A percentile compares a stretch with the other conserved stretches of the same genome.
phyloP scores from a whole-genome alignment of 345 rosid species.

The Aethionema arabicum region DNA sequence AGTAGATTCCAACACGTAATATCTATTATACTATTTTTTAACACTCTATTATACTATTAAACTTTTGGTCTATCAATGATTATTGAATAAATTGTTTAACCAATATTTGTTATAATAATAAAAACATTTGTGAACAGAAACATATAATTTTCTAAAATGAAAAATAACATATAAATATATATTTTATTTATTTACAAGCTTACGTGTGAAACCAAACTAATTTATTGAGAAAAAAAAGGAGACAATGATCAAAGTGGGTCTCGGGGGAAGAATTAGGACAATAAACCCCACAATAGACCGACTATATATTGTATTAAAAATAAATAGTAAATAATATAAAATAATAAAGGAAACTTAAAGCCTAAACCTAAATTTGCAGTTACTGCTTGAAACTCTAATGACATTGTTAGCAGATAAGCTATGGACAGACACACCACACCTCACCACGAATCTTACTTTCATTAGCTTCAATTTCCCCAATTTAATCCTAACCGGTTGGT shows the following conservation, averaged over 20 bases:
- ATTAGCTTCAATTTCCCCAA: slow-evolving; percentile 70
- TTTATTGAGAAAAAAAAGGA: slow-evolving; percentile 5
- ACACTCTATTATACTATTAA: too few relatives aligned
- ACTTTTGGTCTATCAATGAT: too few relatives aligned
- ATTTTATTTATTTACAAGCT: background rate
- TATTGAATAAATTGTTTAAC: too few relatives aligned
- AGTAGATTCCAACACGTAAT: too few relatives aligned
- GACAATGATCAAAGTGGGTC: background rate
- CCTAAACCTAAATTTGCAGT: slow-evolving; percentile 63
- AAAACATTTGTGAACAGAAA: background rate
- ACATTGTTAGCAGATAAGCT: slow-evolving; percentile 42
- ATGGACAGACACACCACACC: slow-evolving; percentile 59
- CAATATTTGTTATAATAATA: background rate
- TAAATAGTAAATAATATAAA: slow-evolving; percentile 10
- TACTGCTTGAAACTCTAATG: slow-evolving; percentile 53
- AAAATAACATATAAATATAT: background rate
- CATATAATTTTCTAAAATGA: background rate
- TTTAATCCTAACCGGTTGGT: slow-evolving; percentile 77
- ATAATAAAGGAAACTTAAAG: slow-evolving; percentile 34
- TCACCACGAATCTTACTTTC: slow-evolving; percentile 57
- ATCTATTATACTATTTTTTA: too few relatives aligned
- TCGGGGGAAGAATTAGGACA: background rate
- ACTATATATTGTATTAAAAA: background rate
- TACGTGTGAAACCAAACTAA: slow-evolving; percentile 16
- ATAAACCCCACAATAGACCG: background rate